phyloP scores from a whole-genome alignment of 768 basidiomycete genomes.

The Lentinula edodes region DNA sequence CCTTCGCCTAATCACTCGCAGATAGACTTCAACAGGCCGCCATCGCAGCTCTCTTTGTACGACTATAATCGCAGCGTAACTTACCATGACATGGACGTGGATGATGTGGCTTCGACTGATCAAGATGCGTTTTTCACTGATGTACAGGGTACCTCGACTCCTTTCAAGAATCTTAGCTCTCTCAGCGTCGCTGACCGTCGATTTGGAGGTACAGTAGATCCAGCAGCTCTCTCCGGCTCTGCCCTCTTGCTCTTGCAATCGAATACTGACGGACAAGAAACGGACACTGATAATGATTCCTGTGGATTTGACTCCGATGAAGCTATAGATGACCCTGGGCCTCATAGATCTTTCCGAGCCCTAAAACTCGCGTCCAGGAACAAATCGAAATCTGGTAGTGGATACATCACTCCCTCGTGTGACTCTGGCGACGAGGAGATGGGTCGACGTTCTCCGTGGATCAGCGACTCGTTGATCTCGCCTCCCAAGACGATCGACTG shows the following conservation, averaged over 20 bases:
- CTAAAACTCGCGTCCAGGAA: background rate
- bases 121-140: constrained; percentile 5
- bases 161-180: constrained; percentile 6
- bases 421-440: constrained; percentile 7
- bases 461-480: constrained; percentile 19
- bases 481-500: constrained; percentile 16
- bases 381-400: background rate
- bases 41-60: constrained; percentile 17
- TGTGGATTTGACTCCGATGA: constrained; percentile 3
- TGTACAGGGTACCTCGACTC: constrained; percentile 7
- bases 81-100: constrained; percentile 9
- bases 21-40: constrained; percentile 17
- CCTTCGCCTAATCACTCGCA: constrained; percentile 11
- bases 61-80: constrained; percentile 14
- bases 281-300: constrained; percentile 4
- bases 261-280: background rate
- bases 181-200: background rate
- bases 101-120: background rate
- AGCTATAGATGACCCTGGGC: background rate
- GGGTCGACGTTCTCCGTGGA: constrained; percentile 16
- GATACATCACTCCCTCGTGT: constrained; percentile 9
- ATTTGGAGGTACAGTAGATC: background rate
- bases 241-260: background rate
- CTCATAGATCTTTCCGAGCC: background rate
- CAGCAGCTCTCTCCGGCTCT: background rate